These are phyloP conservation scores for Lagerstroemia speciosa DNA, from an alignment of 345 rosid genomes.

Conservation along the genomic window DNA sequence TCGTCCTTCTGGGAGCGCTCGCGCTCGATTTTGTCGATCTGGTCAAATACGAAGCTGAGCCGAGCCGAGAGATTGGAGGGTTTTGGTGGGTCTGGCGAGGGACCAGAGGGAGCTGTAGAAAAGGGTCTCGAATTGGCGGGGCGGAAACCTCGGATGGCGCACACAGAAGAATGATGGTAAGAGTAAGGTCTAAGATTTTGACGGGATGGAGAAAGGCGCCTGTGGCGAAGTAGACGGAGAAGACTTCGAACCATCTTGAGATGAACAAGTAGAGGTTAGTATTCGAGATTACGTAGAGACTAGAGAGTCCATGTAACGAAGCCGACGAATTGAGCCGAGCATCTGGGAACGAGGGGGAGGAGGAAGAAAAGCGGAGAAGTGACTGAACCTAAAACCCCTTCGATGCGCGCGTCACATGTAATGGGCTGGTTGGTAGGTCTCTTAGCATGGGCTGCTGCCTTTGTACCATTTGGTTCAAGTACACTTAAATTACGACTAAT, in stretches of 20 bases:
- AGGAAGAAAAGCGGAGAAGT: neutral
- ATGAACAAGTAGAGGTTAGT: neutral
- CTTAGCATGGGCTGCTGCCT: no score
- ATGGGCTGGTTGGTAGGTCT: neutral
- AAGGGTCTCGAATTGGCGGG: neutral
- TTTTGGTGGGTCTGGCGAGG: constrained; percentile 26
- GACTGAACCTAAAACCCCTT: neutral
- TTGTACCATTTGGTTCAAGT: no score
- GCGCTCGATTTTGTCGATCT: constrained; percentile 69
- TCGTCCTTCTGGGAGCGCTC: constrained; percentile 49
- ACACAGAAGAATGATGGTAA: neutral
- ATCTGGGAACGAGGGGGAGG: neutral
- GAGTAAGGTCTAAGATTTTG: neutral
- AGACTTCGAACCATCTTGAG: constrained; percentile 5
- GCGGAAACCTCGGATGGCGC: neutral
- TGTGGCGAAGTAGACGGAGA: neutral
- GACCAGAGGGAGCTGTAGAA: constrained; percentile 12
- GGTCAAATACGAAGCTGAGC: constrained; percentile 84
- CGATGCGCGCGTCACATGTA: neutral
- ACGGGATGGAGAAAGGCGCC: neutral
- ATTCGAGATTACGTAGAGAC: neutral
- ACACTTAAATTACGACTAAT: no score
- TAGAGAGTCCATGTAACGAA: neutral
- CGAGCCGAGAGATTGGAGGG: constrained; percentile 83
- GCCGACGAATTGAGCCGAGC: neutral